Evolutionary conservation across 345 rosid genomes (phyloP).

Genomic region (Arabidopsis thaliana): TAIR10.1 NC_003074.8:19716001-19716500

Average conservation of each 20-base stretch:
- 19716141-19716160: slow-evolving; percentile 87
- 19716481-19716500: slow-evolving; percentile 95
- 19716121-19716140: slow-evolving; percentile 73
- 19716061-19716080: slow-evolving; percentile 28
- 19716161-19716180: slow-evolving; percentile 84
- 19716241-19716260: slow-evolving; percentile 89
- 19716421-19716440: background rate
- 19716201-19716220: slow-evolving; percentile 94
- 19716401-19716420: background rate
- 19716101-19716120: background rate
- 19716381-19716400: slow-evolving; percentile 1
- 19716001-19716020: slow-evolving; percentile 3
- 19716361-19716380: slow-evolving; percentile 85
- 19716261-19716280: slow-evolving; percentile 95
- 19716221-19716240: slow-evolving; percentile 94
- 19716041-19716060: background rate
- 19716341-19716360: slow-evolving; percentile 89
- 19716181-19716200: slow-evolving; percentile 94
- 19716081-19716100: slow-evolving; percentile 24
- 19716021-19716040: background rate
- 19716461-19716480: slow-evolving; percentile 78
- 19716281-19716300: slow-evolving; percentile 93
- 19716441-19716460: background rate
- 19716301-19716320: slow-evolving; percentile 93
- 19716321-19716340: slow-evolving; percentile 95